Conservation (phyloP, 352 stramenopile species). For the Globisporangium yorkense region DNA sequence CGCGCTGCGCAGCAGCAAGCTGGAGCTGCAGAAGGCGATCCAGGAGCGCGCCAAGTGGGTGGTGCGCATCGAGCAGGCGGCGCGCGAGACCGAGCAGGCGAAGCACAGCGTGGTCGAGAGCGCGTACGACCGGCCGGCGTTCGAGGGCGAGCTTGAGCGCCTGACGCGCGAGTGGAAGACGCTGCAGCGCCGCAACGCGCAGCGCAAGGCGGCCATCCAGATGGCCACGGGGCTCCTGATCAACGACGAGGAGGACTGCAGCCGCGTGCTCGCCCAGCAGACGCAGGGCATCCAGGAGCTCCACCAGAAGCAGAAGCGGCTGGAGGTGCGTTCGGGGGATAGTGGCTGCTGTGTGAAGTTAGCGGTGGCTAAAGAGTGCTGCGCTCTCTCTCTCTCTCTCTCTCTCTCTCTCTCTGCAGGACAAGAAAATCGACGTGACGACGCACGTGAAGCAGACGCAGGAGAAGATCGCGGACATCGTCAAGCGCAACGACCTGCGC, state of each 20-base stretch:
- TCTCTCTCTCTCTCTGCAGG: conserved; percentile 17
- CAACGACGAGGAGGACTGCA: conserved; percentile 79
- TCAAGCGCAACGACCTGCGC: conserved; percentile 61
- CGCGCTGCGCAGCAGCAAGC: conserved; percentile 30
- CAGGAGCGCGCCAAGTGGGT: conserved; percentile 38
- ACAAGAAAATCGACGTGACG: conserved; percentile 69
- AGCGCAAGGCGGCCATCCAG: conserved; percentile 64
- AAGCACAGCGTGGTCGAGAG: conserved; percentile 44
- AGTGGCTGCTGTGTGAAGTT: background rate
- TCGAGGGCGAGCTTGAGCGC: conserved; percentile 45
- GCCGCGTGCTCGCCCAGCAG: conserved; percentile 61
- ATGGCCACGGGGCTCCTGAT: conserved; percentile 64
- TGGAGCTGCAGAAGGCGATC: conserved; percentile 34
- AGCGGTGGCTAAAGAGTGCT: background rate
- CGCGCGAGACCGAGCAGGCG: conserved; percentile 38
- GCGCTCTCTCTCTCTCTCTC: background rate
- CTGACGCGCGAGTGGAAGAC: conserved; percentile 60
- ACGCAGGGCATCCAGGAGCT: conserved; percentile 70
- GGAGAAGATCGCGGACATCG: conserved; percentile 38
- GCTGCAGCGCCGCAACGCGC: conserved; percentile 65
- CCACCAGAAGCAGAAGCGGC: conserved; percentile 52
- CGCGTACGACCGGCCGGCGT: conserved; percentile 23
- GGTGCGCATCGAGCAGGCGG: conserved; percentile 31
- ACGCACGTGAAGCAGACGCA: conserved; percentile 61
- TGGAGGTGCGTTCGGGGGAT: conserved; percentile 27